Evolutionary conservation across 2,329 filamentous ascomycete species (phyloP).

Genomic region (Aspergillus versicolor): DNA sequence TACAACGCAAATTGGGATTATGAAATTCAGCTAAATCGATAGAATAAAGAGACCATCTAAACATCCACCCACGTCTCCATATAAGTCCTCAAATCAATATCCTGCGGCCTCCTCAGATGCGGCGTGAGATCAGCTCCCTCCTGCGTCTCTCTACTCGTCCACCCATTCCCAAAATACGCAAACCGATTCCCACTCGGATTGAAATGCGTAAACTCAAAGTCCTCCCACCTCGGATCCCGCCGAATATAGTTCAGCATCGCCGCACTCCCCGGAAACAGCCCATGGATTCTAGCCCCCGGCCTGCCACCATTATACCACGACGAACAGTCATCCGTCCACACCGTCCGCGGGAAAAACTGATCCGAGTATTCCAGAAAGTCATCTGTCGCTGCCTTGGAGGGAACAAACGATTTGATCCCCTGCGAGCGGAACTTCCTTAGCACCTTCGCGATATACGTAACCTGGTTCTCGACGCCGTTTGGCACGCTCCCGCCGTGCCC

Average conservation of each 20-base stretch:
- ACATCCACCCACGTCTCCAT: constrained; percentile 69
- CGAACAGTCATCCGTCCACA: constrained; percentile 58
- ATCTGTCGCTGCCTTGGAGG: constrained; percentile 59
- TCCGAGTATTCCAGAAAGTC: constrained; percentile 51
- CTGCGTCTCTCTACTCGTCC: constrained; percentile 59
- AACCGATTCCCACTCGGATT: constrained; percentile 45
- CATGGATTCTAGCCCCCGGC: constrained; percentile 64
- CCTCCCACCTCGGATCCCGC: constrained; percentile 58
- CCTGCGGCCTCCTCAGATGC: constrained; percentile 58
- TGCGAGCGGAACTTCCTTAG: constrained; percentile 66
- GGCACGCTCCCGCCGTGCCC: constrained; percentile 66
- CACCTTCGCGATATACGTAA: constrained; percentile 65
- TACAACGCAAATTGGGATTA: no score
- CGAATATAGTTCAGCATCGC: constrained; percentile 61
- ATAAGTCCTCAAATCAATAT: constrained; percentile 60
- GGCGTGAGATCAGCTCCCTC: constrained; percentile 60
- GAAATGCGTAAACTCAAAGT: constrained; percentile 55
- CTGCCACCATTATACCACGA: constrained; percentile 71
- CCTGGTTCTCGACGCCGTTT: constrained; percentile 64
- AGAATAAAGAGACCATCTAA: background rate
- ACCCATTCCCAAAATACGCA: constrained; percentile 66
- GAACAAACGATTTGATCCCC: constrained; percentile 62
- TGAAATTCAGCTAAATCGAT: no score
- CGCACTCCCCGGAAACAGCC: constrained; percentile 68
- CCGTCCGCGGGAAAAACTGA: constrained; percentile 52